Evolutionary conservation across 176 grass and related monocot genomes (phyloP), one percentile per base, ranked within the genome.

Genomic region (Rhynchospora breviuscula): DNA sequence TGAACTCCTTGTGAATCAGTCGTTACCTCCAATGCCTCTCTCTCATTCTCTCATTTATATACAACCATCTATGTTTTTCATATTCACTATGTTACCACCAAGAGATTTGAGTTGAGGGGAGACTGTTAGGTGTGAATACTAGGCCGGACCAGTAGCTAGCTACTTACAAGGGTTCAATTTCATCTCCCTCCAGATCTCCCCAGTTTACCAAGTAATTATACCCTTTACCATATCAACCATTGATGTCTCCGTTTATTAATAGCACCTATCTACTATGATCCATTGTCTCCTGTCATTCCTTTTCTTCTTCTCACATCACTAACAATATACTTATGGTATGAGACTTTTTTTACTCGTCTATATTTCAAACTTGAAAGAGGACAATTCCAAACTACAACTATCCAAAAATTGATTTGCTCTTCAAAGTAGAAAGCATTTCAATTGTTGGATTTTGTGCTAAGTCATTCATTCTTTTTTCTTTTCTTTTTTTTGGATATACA

Each of bases 111-210:
- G 35, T 40, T 40, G 35, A 40, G 4, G 58, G 23, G 59, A 81
- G 80, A 82, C 62, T 18, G 60, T 82, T 66, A 82, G 80, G 80
- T 82, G 45, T 66, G 61, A 68, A 82, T 10, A 63, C 67, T 12
- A 82, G 80, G 62, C 72, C 29, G 49, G 73, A 78, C 51, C 14
- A 78, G 73, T 57, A 78, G 73, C 9, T 53, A 56, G 73, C 49
- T 78, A 14, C 47, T 25, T 51, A 10, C 44, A 51, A 14, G 59
- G 59, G 19, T 63, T 80, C 6, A 2, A 47, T 63, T 81, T 81
- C 59, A 63, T 31, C 18, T 19, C 15, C n/a, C 78, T 58, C 18
- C 17, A 15, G 15, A 46, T 46, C 17, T 21, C 47, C 17, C 21
- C 21, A 7, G 60, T 80, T 19, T 8, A 59, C 56, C 29, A 21